phyloP scores from a whole-genome alignment of 2,329 filamentous ascomycete genomes.

The Penicillium sp. region DNA sequence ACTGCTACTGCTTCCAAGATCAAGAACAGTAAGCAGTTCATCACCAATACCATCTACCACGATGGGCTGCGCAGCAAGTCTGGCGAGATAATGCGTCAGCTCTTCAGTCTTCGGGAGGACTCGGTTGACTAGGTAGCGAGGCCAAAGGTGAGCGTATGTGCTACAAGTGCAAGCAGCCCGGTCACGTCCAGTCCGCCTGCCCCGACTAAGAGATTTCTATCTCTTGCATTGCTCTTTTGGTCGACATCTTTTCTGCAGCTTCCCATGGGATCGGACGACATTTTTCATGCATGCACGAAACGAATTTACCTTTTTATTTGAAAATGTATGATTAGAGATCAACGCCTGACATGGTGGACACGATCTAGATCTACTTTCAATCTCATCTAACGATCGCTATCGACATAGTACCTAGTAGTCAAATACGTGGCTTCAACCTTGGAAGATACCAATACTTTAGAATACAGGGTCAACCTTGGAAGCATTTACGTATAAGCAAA shows the following conservation, averaged over 20 bases:
- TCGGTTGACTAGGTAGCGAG: constrained; percentile 69
- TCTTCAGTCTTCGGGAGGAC: constrained; percentile 77
- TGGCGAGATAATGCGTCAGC: constrained; percentile 73
- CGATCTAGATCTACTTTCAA: constrained; percentile 14
- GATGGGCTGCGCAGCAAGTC: constrained; percentile 73
- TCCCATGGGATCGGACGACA: constrained; percentile 10
- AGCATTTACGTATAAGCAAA: too few species aligned
- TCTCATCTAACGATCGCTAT: too few species aligned
- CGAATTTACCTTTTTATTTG: constrained; percentile 15
- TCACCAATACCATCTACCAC: constrained; percentile 87
- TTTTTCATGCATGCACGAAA: constrained; percentile 17
- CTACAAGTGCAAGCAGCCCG: constrained; percentile 90
- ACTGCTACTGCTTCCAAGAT: constrained; percentile 74
- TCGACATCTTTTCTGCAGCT: constrained; percentile 20
- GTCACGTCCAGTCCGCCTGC: constrained; percentile 93
- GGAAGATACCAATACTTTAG: background rate
- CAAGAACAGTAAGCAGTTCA: constrained; percentile 74
- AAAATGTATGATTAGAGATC: constrained; percentile 17
- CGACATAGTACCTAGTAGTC: too few species aligned
- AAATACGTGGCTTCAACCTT: background rate
- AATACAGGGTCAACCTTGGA: too few species aligned
- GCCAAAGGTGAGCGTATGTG: constrained; percentile 90
- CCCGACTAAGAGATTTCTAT: constrained; percentile 64
- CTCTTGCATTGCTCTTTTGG: constrained; percentile 27
- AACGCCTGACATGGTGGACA: constrained; percentile 15